Conservation (phyloP, 768 basidiomycete genomes). For the Mrakia blollopis region DNA sequence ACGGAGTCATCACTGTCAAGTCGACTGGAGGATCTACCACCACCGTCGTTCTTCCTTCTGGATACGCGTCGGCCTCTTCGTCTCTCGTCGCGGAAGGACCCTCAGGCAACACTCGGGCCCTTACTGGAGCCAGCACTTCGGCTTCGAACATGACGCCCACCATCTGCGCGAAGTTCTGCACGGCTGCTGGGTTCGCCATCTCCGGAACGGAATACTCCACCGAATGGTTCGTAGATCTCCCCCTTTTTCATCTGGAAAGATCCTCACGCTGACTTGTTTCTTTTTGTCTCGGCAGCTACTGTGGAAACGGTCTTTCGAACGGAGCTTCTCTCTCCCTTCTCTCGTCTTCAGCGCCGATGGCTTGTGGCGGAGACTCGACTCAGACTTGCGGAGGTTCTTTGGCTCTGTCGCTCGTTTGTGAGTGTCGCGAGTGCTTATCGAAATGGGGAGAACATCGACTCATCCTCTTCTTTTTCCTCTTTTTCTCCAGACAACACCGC, state of each 20-base stretch:
- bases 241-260: not conserved
- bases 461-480: not conserved
- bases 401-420: constrained; percentile 33
- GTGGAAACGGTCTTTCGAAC: constrained; percentile 55
- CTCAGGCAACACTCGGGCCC: constrained; percentile 33
- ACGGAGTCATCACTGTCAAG: not conserved
- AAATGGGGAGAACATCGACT: too few species aligned
- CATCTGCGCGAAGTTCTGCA: constrained; percentile 36
- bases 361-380: constrained; percentile 18
- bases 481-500: constrained; percentile 5
- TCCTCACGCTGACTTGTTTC: too few species aligned
- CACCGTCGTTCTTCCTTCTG: not conserved
- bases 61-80: not conserved
- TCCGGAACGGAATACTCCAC: constrained; percentile 36
- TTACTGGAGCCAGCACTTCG: constrained; percentile 35
- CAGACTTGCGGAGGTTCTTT: constrained; percentile 29
- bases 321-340: constrained; percentile 37
- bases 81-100: not conserved
- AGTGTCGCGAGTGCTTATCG: too few species aligned
- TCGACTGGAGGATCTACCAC: not conserved
- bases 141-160: constrained; percentile 36
- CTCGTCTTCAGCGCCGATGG: constrained; percentile 22
- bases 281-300: constrained; percentile 36
- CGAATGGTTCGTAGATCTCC: constrained; percentile 1
- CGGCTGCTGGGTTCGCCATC: constrained; percentile 32